A percentile compares a stretch with the other conserved stretches of the same genome.
Evolutionary conservation across 1,284 basidiomycete genomes (phyloP).

Genomic region (Abortiporus biennis): DNA sequence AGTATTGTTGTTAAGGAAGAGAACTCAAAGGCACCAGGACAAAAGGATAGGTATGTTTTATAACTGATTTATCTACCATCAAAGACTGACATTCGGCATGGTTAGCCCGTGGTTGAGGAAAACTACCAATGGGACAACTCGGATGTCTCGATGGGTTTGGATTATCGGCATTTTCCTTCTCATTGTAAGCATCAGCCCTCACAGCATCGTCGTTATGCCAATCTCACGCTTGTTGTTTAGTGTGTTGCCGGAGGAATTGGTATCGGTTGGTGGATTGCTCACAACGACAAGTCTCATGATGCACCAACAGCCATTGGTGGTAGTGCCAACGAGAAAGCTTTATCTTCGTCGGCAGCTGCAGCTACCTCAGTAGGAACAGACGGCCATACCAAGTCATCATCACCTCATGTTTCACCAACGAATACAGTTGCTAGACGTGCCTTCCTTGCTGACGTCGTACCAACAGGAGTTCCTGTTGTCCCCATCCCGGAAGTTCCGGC

Average conservation of each 20-base stretch:
- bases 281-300: slow-evolving; percentile 38
- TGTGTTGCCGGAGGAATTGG: slow-evolving; percentile 46
- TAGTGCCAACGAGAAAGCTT: slow-evolving; percentile 43
- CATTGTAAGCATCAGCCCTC: slow-evolving; percentile 30
- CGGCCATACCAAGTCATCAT: slow-evolving; percentile 11
- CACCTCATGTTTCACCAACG: slow-evolving; percentile 36
- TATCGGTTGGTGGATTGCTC: slow-evolving; percentile 53
- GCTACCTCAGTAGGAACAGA: slow-evolving; percentile 13
- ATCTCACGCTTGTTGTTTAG: slow-evolving; percentile 21
- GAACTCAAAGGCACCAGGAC: slow-evolving; percentile 29
- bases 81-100: slow-evolving; percentile 10
- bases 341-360: slow-evolving; percentile 11
- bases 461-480: neutral
- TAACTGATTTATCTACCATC: slow-evolving; percentile 1
- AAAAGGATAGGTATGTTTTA: slow-evolving; percentile 45
- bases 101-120: slow-evolving; percentile 65
- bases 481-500: no score
- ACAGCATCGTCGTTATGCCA: neutral
- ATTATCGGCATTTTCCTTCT: slow-evolving; percentile 54
- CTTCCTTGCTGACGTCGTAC: neutral
- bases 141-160: slow-evolving; percentile 65
- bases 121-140: slow-evolving; percentile 44
- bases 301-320: slow-evolving; percentile 63
- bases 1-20: slow-evolving; percentile 76
- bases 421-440: slow-evolving; percentile 36